Conservation (phyloP, 2,329 filamentous ascomycete species). For the Penicillium sp. region DNA sequence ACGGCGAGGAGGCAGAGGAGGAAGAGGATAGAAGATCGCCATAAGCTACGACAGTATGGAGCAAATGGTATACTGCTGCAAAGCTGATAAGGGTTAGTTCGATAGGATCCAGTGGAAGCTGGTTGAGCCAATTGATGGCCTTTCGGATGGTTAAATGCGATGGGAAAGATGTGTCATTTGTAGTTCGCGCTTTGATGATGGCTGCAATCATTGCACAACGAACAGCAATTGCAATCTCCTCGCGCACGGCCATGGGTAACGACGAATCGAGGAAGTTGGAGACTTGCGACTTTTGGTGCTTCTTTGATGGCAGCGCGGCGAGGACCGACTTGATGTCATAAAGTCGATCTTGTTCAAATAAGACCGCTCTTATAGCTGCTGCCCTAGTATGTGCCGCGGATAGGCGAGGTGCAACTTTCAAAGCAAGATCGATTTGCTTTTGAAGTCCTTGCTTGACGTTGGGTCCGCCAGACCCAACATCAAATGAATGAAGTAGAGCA, state of each 20-base stretch:
- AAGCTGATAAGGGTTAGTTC: conserved; percentile 41
- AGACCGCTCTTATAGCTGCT: conserved; percentile 56
- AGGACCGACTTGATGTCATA: conserved; percentile 51
- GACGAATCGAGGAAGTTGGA: conserved; percentile 52
- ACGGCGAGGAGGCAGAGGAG: conserved; percentile 18
- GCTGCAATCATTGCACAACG: conserved; percentile 58
- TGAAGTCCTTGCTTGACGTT: conserved; percentile 40
- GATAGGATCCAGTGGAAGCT: conserved; percentile 39
- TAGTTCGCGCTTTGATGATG: conserved; percentile 41
- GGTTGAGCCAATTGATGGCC: conserved; percentile 40
- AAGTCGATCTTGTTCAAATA: conserved; percentile 52
- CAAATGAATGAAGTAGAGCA: conserved; percentile 62
- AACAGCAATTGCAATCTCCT: conserved; percentile 55
- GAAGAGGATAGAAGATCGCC: conserved; percentile 31
- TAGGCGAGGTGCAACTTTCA: conserved; percentile 70
- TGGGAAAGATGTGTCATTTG: conserved; percentile 29
- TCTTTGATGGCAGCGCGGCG: conserved; percentile 47
- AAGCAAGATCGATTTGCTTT: conserved; percentile 62
- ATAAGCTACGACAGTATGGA: conserved; percentile 39
- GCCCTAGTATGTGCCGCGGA: conserved; percentile 64
- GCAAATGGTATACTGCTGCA: conserved; percentile 38
- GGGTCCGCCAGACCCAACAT: conserved; percentile 45
- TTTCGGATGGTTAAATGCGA: conserved; percentile 37
- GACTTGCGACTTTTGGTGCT: conserved; percentile 25
- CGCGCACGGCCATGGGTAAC: conserved; percentile 45